Base-by-base conservation (phyloP, 179 eudicot genomes). In the Beta macrorhiza region DNA sequence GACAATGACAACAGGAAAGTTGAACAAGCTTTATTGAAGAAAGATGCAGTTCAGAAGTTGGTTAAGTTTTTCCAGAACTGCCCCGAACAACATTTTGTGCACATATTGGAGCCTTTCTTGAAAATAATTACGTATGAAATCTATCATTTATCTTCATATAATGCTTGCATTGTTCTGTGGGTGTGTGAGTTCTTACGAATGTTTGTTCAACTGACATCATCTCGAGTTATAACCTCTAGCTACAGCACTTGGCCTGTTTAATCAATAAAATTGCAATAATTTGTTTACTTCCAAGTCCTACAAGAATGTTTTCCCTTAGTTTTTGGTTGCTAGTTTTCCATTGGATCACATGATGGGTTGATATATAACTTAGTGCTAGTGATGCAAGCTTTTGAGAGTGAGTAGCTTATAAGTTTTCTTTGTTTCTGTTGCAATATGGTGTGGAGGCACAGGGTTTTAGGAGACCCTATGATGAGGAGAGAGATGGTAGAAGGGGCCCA, bases 41-140 rank as follows among this genome's bases (percentile, higher is more conserved):
- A 94, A 83, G 98, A 97, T 16, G 98, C 99, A 9, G 92, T 97
- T 84, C 97, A 94, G 78, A 94, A 92, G 81, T 79, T 97, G 88
- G 97, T 97, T 44, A 94, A 90, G 72, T 97, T 97, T 89, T 97
- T 97, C 87, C 89, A 91, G 81, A 88, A 89, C 79, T 97, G 99
- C 77, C 97, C 97, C 4, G 99, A 97, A 77, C 97, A 89, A 83
- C 92, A 91, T 85, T 97, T 97, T 75, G 90, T 94, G 79, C 97
- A 97, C 89, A 97, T 94, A 72, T 78, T 97, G 91, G 99, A 97
- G 88, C 98, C 99, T 80, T 97, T 97, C 88, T 82, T 97, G 88
- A 97, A 97, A 82, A 97, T 97, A 78, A 91, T 97, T 56, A 97
- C 99, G 99, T 97, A 94, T 59, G 98, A 75, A 71, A 25, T 65